phyloP scores from a whole-genome alignment of 306 rosid species.

The Delonix regia region DNA sequence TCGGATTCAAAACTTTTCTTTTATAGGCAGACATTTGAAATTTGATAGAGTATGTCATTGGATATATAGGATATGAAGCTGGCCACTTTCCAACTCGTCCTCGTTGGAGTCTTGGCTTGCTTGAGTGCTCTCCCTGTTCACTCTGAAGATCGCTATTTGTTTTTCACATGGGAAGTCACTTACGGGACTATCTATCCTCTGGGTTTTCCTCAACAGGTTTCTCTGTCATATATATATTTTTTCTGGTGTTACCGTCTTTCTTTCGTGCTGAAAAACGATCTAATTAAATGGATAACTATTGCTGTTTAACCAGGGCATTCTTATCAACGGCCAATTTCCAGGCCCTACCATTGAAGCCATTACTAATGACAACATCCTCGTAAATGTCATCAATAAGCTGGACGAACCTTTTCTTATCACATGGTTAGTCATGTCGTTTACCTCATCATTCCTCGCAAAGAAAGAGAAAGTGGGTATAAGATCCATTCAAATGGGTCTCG shows the following conservation, averaged over 20 bases:
- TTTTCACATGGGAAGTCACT: conserved; percentile 66
- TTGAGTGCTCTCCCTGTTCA: conserved; percentile 47
- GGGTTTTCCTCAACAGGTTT: conserved; percentile 74
- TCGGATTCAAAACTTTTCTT: background rate
- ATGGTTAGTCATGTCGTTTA: conserved; percentile 60
- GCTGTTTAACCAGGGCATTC: conserved; percentile 58
- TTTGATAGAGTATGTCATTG: conserved; percentile 4
- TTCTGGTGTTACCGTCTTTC: background rate
- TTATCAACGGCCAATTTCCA: conserved; percentile 86
- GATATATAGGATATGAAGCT: conserved; percentile 46
- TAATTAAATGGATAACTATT: conserved; percentile 3
- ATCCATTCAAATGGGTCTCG: too few relatives aligned
- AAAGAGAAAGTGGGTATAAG: too few relatives aligned
- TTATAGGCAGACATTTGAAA: background rate
- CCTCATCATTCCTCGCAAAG: too few relatives aligned
- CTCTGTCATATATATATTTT: background rate
- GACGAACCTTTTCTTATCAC: conserved; percentile 85
- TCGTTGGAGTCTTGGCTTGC: conserved; percentile 54
- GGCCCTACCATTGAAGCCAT: conserved; percentile 81
- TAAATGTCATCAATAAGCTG: conserved; percentile 69
- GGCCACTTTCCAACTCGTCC: conserved; percentile 36
- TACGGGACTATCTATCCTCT: conserved; percentile 70
- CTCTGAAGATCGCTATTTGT: conserved; percentile 72
- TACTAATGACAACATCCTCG: conserved; percentile 75
- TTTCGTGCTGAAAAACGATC: background rate